Base-by-base conservation (phyloP, 2,329 filamentous ascomycete genomes). In the Magnaporthiopsis incrustans region DNA sequence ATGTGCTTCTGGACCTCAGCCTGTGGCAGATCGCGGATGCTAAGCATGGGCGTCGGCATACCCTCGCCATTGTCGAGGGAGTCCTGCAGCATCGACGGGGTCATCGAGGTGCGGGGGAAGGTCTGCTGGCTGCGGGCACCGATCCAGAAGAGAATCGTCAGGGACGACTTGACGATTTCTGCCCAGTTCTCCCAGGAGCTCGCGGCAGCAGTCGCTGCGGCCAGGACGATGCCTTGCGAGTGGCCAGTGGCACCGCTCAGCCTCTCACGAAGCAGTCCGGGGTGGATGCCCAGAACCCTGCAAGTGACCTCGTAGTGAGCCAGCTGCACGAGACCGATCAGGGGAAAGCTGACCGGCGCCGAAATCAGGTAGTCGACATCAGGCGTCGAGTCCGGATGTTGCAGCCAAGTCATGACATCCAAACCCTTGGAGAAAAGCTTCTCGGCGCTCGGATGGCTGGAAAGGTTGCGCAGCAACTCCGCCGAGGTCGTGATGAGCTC, bases 361-460 rank as follows among this genome's bases (percentile, higher is more conserved):
- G 93, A 96, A 57, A 97, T 91, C 35, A 97, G 83, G 75, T 99
- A 99, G 75, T 98, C 92, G 64, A 89, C 86, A 75, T 99, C 94
- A 25, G 95, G 95, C 65, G 96, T 96, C 15, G 91, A 85, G 67
- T 98, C 95, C 61, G 87, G 86, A 74, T 95, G 86, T 75, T 92
- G 91, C 64, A 99, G 85, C 95, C 95, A 99, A 74, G 88, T 84
- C 83, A 98, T 88, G 70, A 99, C 85, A 78, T 99, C 94, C 66
- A 99, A 81, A n/a, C 95, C 95, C 78, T 99, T 98, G 66, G 93
- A 86, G 76, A 97, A 99, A 67, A 97, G 88, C 84, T 99, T 99
- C 78, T 92, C 92, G 1, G 92, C 93, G 69, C 89, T 86, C 15
- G 92, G 86, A 73, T 97, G 89, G 69, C 89, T 87, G 50, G 93